These are phyloP conservation scores for Chloroidium sp. DNA, from an alignment of 163 green algal species.

Conservation along the genomic window DNA sequence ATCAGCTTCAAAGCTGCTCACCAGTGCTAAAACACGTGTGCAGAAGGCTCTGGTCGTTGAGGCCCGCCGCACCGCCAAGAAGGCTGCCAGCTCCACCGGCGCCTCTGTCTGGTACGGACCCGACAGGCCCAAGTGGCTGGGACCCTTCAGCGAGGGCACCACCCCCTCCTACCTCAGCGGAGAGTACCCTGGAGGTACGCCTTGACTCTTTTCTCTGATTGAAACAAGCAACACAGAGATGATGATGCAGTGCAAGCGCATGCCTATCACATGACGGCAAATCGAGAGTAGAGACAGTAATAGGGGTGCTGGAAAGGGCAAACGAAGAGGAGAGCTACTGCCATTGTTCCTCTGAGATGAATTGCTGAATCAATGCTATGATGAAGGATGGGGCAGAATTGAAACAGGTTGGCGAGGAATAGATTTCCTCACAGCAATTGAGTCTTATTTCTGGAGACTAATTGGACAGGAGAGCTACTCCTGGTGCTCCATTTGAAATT, in stretches of 20 bases:
- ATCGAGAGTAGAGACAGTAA: no score
- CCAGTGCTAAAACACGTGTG: no score
- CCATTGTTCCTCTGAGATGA: background rate
- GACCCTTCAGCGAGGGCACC: constrained; percentile 46
- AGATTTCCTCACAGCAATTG: background rate
- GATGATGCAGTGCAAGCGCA: background rate
- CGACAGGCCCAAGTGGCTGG: constrained; percentile 63
- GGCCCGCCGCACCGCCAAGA: constrained; percentile 22
- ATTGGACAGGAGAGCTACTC: background rate
- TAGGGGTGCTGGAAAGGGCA: background rate
- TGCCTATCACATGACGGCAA: background rate
- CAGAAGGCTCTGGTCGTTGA: no score
- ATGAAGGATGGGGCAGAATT: background rate
- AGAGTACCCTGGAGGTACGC: background rate
- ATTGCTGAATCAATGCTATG: background rate
- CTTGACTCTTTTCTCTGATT: background rate
- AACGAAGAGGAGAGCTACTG: background rate
- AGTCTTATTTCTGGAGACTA: background rate
- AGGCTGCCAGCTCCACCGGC: background rate
- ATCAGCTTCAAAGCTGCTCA: no score
- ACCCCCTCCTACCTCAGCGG: constrained; percentile 63
- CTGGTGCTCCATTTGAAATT: background rate
- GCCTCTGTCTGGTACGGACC: constrained; percentile 22
- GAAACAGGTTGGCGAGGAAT: background rate
- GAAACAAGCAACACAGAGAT: background rate